Conservation (phyloP, 352 stramenopile genomes). For the Phytophthora nicotianae region DNA sequence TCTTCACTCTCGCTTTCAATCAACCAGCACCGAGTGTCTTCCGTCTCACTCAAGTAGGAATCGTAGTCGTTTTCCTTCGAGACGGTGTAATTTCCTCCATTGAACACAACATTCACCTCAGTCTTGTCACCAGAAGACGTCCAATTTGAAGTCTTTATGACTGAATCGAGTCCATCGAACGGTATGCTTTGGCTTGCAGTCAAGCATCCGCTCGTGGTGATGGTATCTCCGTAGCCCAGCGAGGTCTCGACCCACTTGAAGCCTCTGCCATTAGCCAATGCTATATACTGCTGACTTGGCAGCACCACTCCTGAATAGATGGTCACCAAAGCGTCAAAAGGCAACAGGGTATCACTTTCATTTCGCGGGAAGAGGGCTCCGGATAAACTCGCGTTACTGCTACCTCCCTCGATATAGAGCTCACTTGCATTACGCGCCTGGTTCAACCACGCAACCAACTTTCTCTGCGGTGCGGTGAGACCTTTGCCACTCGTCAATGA, state of each 20-base stretch:
- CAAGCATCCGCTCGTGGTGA: conserved; percentile 28
- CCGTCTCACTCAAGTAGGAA: conserved; percentile 1
- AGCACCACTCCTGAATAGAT: conserved; percentile 17
- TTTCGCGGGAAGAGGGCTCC: conserved; percentile 31
- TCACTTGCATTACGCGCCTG: conserved; percentile 24
- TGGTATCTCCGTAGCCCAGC: conserved; percentile 19
- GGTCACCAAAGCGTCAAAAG: conserved; percentile 24
- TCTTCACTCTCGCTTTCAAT: conserved; percentile 23
- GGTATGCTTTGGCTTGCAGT: conserved; percentile 1
- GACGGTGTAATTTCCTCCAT: conserved; percentile 21
- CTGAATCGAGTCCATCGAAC: conserved; percentile 18
- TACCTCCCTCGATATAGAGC: conserved; percentile 24
- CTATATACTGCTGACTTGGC: conserved; percentile 25
- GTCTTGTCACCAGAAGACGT: conserved; percentile 7
- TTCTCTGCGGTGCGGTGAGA: conserved; percentile 20
- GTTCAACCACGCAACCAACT: conserved; percentile 27
- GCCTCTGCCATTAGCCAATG: conserved; percentile 23
- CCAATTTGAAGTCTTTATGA: conserved; percentile 29
- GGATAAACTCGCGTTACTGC: conserved; percentile 21
- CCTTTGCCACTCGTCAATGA: conserved; percentile 13
- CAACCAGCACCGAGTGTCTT: conserved; percentile 22
- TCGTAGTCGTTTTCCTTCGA: conserved; percentile 14
- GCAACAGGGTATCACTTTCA: conserved; percentile 4
- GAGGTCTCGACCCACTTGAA: conserved; percentile 33
- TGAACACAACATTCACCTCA: conserved; percentile 20